A percentile compares a stretch with the other conserved stretches of the same genome.
Evolutionary conservation across 1,139 yeast genomes (phyloP).

Genomic region (Saccharomyces hybrid): DNA sequence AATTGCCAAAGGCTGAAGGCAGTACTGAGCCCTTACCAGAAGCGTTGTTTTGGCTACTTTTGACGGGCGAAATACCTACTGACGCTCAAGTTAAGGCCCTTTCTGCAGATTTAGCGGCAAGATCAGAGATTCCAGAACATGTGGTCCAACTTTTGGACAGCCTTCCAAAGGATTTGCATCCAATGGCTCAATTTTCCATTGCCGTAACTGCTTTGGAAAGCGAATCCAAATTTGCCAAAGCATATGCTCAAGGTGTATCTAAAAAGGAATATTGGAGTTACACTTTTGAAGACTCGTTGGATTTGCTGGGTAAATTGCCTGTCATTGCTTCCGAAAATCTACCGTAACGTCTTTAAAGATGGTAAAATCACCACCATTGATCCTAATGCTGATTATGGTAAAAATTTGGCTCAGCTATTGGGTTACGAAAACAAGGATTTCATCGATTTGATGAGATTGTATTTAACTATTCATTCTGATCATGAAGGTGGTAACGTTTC

Average conservation of each 20-base stretch:
- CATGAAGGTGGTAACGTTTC: constrained; percentile 44
- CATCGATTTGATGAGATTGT: constrained; percentile 37
- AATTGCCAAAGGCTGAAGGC: constrained; percentile 79
- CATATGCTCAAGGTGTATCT: constrained; percentile 59
- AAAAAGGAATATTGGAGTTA: constrained; percentile 64
- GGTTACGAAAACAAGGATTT: constrained; percentile 48
- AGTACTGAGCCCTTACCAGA: constrained; percentile 71
- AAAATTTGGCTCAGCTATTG: constrained; percentile 75
- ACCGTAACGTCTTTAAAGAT: constrained; percentile 51
- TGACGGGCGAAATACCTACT: constrained; percentile 57
- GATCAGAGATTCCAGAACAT: constrained; percentile 51
- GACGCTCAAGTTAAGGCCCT: constrained; percentile 47
- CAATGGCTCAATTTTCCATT: constrained; percentile 65
- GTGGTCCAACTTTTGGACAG: constrained; percentile 45
- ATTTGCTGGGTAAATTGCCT: constrained; percentile 59
- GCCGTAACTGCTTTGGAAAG: constrained; percentile 54
- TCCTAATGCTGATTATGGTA: constrained; percentile 78
- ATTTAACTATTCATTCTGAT: constrained; percentile 39
- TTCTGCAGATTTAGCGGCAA: constrained; percentile 50
- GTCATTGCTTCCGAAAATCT: constrained; percentile 58
- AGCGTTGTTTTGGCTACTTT: constrained; percentile 54
- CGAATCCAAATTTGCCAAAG: constrained; percentile 60
- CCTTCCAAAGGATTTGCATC: constrained; percentile 51
- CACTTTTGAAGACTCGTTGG: constrained; percentile 57
- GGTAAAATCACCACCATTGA: constrained; percentile 54